phyloP scores from a whole-genome alignment of 2,329 filamentous ascomycete genomes.

The Apiospora kogelbergensis region DNA sequence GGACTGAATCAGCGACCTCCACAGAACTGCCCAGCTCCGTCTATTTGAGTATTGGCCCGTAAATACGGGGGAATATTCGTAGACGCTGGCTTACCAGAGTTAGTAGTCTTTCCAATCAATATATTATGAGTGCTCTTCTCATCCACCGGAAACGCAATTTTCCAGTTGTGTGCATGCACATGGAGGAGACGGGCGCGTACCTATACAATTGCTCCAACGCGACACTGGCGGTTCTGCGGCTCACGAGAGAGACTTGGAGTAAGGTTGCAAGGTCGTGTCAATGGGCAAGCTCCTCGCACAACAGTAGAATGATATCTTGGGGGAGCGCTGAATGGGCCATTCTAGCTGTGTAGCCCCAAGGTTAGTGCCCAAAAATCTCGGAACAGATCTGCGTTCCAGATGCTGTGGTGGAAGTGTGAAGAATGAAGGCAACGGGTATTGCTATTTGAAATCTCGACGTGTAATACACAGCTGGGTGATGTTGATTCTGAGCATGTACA shows the following conservation, averaged over 20 bases:
- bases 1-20: slow-evolving; percentile 68
- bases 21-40: slow-evolving; percentile 61
- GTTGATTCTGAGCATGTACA: slow-evolving; percentile 7
- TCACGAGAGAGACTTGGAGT: slow-evolving; percentile 57
- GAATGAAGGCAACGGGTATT: not conserved
- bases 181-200: slow-evolving; percentile 37
- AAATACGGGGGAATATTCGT: slow-evolving; percentile 44
- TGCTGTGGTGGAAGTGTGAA: not conserved
- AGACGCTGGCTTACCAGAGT: slow-evolving; percentile 37
- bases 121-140: not conserved
- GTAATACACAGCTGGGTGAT: not conserved
- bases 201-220: slow-evolving; percentile 64
- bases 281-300: slow-evolving; percentile 58
- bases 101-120: slow-evolving; percentile 16
- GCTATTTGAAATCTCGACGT: not conserved
- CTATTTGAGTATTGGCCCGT: slow-evolving; percentile 39
- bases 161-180: not conserved
- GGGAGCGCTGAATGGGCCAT: slow-evolving; percentile 39
- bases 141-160: not conserved
- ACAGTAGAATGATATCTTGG: slow-evolving; percentile 59
- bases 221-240: slow-evolving; percentile 55
- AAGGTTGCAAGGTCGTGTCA: slow-evolving; percentile 59
- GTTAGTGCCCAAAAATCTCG: not conserved
- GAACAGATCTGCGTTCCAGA: too few species aligned
- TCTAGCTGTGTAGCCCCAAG: not conserved